A percentile compares a stretch with the other conserved stretches of the same genome.
Evolutionary conservation across 176 grass and related monocot species (phyloP).

Genomic region (Cenchrus americanus): DNA sequence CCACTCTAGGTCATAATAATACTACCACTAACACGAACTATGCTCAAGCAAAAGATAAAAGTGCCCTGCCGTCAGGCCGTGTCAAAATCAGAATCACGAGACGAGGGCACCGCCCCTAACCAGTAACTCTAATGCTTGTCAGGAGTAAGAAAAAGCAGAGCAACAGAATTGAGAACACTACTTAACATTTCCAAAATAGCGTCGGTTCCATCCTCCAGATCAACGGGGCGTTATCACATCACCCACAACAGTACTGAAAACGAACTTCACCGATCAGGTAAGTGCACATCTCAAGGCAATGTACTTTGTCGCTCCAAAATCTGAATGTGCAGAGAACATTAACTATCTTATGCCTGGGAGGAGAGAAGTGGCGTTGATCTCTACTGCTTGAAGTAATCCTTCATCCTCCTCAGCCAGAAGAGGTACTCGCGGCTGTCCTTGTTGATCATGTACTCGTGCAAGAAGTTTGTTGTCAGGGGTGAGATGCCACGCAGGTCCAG

Average conservation of each 20-base stretch:
- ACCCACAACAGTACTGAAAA: conserved; percentile 8
- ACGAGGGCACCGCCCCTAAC: not conserved
- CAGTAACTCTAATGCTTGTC: not conserved
- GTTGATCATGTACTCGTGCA: conserved; percentile 98
- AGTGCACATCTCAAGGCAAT: not conserved
- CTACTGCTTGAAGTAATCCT: conserved; percentile 72
- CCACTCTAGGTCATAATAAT: no score
- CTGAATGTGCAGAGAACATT: conserved; percentile 15
- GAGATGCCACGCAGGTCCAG: conserved; percentile 86
- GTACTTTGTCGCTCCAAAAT: not conserved
- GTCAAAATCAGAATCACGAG: not conserved
- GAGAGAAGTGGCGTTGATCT: not conserved
- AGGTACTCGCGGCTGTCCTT: conserved; percentile 95
- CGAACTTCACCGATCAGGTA: not conserved
- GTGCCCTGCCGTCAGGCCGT: not conserved
- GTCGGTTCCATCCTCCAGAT: not conserved
- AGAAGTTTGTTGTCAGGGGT: conserved; percentile 78
- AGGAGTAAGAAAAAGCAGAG: no score
- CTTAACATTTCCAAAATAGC: not conserved
- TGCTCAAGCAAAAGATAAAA: no score
- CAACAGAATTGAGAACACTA: not conserved
- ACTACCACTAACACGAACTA: no score
- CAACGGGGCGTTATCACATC: not conserved
- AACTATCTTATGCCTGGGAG: not conserved
- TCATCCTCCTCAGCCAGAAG: conserved; percentile 83